phyloP scores from a whole-genome alignment of 169 alveolate genomes.

The Plasmodium malariae region DNA sequence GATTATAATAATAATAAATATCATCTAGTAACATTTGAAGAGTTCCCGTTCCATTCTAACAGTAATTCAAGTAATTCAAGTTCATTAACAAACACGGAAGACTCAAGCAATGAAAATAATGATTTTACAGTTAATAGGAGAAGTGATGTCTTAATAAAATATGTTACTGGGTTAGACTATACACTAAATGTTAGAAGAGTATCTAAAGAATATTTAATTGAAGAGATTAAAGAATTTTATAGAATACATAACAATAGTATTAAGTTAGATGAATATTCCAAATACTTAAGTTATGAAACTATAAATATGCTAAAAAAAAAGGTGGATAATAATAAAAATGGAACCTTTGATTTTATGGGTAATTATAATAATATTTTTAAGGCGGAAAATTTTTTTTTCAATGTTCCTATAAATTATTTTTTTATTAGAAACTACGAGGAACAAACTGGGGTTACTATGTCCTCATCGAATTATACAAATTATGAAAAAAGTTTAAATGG shows the following conservation, averaged over 20 bases:
- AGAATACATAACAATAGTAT: constrained; percentile 54
- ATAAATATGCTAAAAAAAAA: constrained; percentile 29
- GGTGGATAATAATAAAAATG: constrained; percentile 3
- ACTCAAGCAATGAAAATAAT: constrained; percentile 6
- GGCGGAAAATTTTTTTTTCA: constrained; percentile 26
- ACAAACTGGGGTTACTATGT: neutral
- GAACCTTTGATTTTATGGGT: constrained; percentile 3
- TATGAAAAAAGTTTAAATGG: constrained; percentile 46
- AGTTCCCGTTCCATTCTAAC: neutral
- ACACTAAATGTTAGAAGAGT: constrained; percentile 59
- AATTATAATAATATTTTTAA: constrained; percentile 1
- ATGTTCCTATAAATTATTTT: constrained; percentile 60
- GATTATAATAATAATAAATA: constrained; percentile 6
- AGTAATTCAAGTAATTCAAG: too few species aligned
- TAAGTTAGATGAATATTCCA: constrained; percentile 43
- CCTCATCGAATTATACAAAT: constrained; percentile 11
- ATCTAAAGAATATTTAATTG: constrained; percentile 38
- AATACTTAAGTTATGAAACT: constrained; percentile 36
- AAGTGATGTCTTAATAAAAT: constrained; percentile 32
- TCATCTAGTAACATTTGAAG: neutral
- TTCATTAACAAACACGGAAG: constrained; percentile 24
- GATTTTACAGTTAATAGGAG: constrained; percentile 10
- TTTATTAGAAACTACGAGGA: constrained; percentile 49
- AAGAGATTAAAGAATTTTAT: constrained; percentile 70
- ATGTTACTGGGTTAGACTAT: constrained; percentile 64